These are phyloP conservation scores for Salix brachista DNA, from an alignment of 345 rosid species.

Conservation along the genomic window DNA sequence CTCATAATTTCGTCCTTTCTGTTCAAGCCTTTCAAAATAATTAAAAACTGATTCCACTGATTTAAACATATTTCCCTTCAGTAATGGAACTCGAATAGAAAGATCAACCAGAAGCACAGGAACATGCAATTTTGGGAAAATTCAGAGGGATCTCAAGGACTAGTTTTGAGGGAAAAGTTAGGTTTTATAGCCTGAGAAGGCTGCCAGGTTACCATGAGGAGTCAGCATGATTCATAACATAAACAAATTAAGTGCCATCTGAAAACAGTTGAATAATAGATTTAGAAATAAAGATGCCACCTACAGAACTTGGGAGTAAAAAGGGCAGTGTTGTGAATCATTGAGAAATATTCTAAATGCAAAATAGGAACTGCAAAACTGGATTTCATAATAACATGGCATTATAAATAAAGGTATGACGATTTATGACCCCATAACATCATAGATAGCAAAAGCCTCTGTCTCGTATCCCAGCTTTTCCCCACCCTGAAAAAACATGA, in stretches of 20 bases:
- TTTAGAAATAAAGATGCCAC: not conserved
- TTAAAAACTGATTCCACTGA: not conserved
- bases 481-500: slow-evolving; percentile 39
- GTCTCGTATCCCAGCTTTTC: slow-evolving; percentile 81
- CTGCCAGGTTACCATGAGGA: not conserved
- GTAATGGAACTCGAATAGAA: not conserved
- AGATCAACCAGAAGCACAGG: not conserved
- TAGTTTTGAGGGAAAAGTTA: not conserved
- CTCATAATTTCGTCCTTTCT: not conserved
- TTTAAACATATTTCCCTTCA: not conserved
- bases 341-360: not conserved
- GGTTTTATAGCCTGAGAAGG: not conserved
- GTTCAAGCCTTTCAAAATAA: not conserved
- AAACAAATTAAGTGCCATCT: not conserved
- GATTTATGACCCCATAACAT: slow-evolving; percentile 66
- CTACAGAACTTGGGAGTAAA: not conserved
- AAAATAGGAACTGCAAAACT: slow-evolving; percentile 1
- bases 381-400: slow-evolving; percentile 1
- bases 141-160: not conserved
- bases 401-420: slow-evolving; percentile 14
- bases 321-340: not conserved
- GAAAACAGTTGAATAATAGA: too few relatives aligned
- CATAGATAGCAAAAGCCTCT: slow-evolving; percentile 89
- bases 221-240: not conserved
- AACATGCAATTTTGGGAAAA: not conserved